Base-by-base conservation (phyloP, 805 yeast genomes). In the Torulaspora quercuum region DNA sequence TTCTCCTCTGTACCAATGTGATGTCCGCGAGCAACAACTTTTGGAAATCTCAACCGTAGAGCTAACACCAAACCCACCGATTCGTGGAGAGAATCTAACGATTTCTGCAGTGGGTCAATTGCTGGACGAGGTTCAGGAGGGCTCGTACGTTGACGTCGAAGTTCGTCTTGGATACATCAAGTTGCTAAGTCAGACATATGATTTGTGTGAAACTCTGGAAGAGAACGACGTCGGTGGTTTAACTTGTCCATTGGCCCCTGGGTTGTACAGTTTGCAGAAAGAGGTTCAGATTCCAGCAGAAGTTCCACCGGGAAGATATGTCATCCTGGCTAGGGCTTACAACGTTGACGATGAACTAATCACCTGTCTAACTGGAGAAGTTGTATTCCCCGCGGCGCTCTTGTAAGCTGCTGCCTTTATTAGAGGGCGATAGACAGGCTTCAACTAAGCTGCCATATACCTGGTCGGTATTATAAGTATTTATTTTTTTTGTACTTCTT, bases 271-370 rank as follows among this genome's bases (percentile, higher is more conserved):
- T 35, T 65, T 92, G 37, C 59, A 72, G 16, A 88, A 88, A 61
- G 64, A 68, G 29, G 94, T 92, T 16, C 89, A 80, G 53, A 76
- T 92, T 39, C 98, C 98, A 11, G 69, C 72, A 10, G 92, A 87
- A 60, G 95, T 90, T 20, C 98, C 98, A 41, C 96, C 97, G 14
- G 98, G 98, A 25, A 82, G 75, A 57, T 92, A 92, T 67, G 67
- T 76, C 19, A 95, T 90, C 17, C 68, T 72, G 35, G 97, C 97
- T 12, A 78, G 90, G 55, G 98, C 97, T 2, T 92, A 76, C 68
- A 87, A 95, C 25, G 77, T 68, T 26, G 86, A 83, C 37, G 96
- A 87, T 53, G 81, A 74, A 24, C 73, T 83, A 45, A 78, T 92
- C 46, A 78, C 95, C 15, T 92, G 98, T 62, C 67, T 92, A 50